Conservation (phyloP, 2,329 filamentous ascomycete genomes). For the Penicillium sp. region DNA sequence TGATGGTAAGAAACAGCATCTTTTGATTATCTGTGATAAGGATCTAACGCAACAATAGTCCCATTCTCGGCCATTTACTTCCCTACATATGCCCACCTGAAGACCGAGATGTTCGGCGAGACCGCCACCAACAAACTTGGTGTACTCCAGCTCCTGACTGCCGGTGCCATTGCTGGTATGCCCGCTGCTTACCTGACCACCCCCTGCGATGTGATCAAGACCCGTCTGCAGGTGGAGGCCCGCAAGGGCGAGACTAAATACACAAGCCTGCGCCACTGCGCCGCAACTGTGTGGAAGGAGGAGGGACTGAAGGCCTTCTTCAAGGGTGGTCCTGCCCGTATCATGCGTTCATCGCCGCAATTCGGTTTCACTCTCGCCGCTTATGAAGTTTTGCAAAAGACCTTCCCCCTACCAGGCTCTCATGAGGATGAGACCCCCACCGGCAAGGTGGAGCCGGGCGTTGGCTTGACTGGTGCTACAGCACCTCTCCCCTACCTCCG, state of each 20-base stretch:
- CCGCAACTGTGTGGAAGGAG: conserved; percentile 78
- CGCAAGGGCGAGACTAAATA: conserved; percentile 91
- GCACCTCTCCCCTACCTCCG: conserved; percentile 66
- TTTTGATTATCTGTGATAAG: conserved; percentile 1
- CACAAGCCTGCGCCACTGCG: conserved; percentile 82
- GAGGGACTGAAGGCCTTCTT: conserved; percentile 97
- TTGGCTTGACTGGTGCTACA: conserved; percentile 64
- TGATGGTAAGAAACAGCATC: conserved; percentile 54
- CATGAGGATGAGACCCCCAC: conserved; percentile 55
- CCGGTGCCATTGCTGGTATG: conserved; percentile 93
- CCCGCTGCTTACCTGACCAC: conserved; percentile 92
- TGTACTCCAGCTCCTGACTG: conserved; percentile 84
- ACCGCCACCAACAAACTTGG: conserved; percentile 82
- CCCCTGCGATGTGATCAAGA: conserved; percentile 99
- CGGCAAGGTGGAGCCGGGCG: conserved; percentile 63
- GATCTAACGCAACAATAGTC: conserved; percentile 48
- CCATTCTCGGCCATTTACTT: conserved; percentile 99
- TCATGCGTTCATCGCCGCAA: conserved; percentile 91
- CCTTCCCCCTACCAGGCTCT: conserved; percentile 74
- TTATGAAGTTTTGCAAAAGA: conserved; percentile 85
- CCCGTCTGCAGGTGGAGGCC: conserved; percentile 92
- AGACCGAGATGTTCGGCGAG: conserved; percentile 92
- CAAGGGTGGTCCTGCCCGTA: conserved; percentile 95
- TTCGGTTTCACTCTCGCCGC: conserved; percentile 97
- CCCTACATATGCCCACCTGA: conserved; percentile 92